A percentile compares a stretch with the other conserved stretches of the same genome.
Evolutionary conservation across 108 stramenopile species (phyloP).

Genomic region (Skeletonema menzelii): DNA sequence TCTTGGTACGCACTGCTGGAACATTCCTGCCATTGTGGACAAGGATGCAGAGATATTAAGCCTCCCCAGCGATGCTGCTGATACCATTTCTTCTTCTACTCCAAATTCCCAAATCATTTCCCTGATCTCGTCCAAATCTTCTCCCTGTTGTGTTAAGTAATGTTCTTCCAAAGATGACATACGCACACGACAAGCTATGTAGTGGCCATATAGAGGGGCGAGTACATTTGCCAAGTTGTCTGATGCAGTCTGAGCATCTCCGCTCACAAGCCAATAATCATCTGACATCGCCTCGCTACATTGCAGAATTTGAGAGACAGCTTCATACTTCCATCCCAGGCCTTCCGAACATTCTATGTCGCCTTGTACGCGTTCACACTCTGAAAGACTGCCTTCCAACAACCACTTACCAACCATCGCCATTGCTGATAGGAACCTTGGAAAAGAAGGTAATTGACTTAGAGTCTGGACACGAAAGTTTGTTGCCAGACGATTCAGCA

Average conservation of each 20-base stretch:
- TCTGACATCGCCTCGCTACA: slow-evolving; percentile 65
- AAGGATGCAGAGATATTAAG: slow-evolving; percentile 60
- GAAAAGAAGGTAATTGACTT: slow-evolving; percentile 54
- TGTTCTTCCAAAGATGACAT: slow-evolving; percentile 82
- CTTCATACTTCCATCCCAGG: slow-evolving; percentile 78
- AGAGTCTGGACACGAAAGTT: slow-evolving; percentile 58
- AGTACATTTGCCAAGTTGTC: slow-evolving; percentile 47
- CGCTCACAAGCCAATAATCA: slow-evolving; percentile 81
- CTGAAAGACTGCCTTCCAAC: slow-evolving; percentile 59
- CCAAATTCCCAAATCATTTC: slow-evolving; percentile 74
- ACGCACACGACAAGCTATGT: slow-evolving; percentile 61
- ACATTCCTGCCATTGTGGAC: slow-evolving; percentile 53
- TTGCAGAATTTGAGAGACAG: slow-evolving; percentile 64
- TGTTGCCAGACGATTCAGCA: slow-evolving; percentile 64
- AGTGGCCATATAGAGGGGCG: slow-evolving; percentile 70
- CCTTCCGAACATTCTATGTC: slow-evolving; percentile 72
- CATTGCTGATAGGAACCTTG: slow-evolving; percentile 52
- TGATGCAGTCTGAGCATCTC: slow-evolving; percentile 47
- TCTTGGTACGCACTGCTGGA: slow-evolving; percentile 56
- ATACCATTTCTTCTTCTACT: slow-evolving; percentile 80
- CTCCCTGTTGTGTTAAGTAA: slow-evolving; percentile 57
- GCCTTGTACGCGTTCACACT: slow-evolving; percentile 60
- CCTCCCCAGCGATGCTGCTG: slow-evolving; percentile 66
- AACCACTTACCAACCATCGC: slow-evolving; percentile 55
- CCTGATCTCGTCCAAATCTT: slow-evolving; percentile 78